phyloP scores from a whole-genome alignment of 306 rosid species.

The Vigna nakashimae region DNA sequence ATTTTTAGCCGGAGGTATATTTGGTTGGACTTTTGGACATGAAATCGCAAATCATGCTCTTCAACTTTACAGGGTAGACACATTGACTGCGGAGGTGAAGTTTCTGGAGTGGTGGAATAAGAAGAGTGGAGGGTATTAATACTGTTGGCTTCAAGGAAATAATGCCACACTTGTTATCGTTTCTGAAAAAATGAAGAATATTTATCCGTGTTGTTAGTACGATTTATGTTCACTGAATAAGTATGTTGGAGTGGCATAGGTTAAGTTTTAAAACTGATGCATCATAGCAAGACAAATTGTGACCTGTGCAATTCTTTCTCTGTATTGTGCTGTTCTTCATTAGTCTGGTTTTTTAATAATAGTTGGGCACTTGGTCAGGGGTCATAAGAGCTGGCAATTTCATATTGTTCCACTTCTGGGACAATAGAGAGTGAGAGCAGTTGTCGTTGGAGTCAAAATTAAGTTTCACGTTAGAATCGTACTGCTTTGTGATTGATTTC shows the following conservation, averaged over 20 bases:
- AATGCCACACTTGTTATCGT: constrained; percentile 33
- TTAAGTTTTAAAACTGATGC: constrained; percentile 30
- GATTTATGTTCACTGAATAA: constrained; percentile 48
- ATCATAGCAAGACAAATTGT: constrained; percentile 25
- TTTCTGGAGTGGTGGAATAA: constrained; percentile 87
- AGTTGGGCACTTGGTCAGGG: constrained; percentile 7
- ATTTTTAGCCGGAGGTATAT: constrained; percentile 75
- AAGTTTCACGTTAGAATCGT: neutral
- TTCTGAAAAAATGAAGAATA: constrained; percentile 47
- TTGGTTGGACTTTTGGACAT: constrained; percentile 62
- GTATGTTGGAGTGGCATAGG: constrained; percentile 36
- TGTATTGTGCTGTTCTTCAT: constrained; percentile 3
- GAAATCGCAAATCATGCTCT: constrained; percentile 77
- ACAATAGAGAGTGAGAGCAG: constrained; percentile 7
- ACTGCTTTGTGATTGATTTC: neutral
- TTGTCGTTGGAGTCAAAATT: neutral
- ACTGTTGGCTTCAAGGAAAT: constrained; percentile 25
- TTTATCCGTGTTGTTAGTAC: constrained; percentile 40
- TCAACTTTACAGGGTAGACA: constrained; percentile 88
- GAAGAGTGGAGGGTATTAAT: constrained; percentile 59
- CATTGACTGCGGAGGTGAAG: constrained; percentile 73
- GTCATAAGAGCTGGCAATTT: constrained; percentile 11
- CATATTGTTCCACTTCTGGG: neutral
- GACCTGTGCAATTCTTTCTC: constrained; percentile 24
- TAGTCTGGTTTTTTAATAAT: neutral